Base-by-base conservation (phyloP, 148 eudicot genomes). In the Heliosperma pusillum region DNA sequence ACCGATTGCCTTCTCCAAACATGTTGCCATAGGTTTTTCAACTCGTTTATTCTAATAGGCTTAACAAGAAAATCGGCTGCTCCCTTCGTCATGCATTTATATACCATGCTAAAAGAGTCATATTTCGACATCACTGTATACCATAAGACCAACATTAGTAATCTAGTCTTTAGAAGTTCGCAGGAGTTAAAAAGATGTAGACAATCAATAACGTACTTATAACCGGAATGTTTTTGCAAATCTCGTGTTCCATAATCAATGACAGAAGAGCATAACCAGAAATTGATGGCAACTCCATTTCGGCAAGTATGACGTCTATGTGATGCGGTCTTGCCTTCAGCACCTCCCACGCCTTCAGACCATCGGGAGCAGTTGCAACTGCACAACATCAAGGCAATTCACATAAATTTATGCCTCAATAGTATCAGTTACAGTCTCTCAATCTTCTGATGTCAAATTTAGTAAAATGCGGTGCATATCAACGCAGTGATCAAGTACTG, bases 1-100 rank as follows among this genome's bases (percentile, higher is more conserved):
- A 94, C 98, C 75, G 89, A 83, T 90, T 88, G 92, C 72, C 91
- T 84, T 85, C 96, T 90, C 98, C 98, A 94, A 52, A 91, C 98
- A 82, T 94, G 98, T 83, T 94, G 98, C 98, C 98, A 94, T 69
- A 94, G 83, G 76, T 89, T 94, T 77, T 82, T 87, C 72, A 91
- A 82, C 85, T 94, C 98, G 71, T 94, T 94, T 79, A 86, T 91
- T 75, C 98, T 84, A 59, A 94, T 79, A 33, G 98, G 98, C 88
- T 94, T 94, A 65, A 94, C 87, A 60, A 94, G 92, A 83, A 91
- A 94, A 79, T 94, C 98, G 7, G 91, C 86, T 5, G 98, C 98
- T 42, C 98, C 98, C 83, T 82, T 91, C 84, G 90, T 58, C 98
- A 94, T 91, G 83, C 98, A 94, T 61, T 89, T 94, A 56, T 94